Conservation (phyloP, 2,329 filamentous ascomycete species). For the Ophiostoma himal-ulmi region DNA sequence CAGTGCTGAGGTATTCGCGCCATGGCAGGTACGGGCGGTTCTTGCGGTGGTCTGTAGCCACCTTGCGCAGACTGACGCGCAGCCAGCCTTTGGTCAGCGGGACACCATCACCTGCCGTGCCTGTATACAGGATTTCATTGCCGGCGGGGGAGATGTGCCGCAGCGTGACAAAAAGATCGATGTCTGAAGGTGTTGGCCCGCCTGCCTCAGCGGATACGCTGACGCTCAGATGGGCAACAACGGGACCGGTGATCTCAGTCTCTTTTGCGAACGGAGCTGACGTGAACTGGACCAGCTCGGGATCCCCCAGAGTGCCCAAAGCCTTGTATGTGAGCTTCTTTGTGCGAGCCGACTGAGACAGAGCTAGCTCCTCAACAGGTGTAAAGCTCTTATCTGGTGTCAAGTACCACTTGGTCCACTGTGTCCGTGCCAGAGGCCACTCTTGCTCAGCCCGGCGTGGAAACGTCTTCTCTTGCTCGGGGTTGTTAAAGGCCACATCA, state of each 20-base stretch:
- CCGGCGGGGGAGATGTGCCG: constrained; percentile 51
- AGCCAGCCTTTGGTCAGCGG: constrained; percentile 45
- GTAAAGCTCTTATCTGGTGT: constrained; percentile 41
- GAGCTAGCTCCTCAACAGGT: constrained; percentile 19
- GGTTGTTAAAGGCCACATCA: constrained; percentile 60
- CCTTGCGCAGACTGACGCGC: constrained; percentile 45
- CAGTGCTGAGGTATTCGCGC: constrained; percentile 52
- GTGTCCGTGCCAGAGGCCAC: constrained; percentile 62
- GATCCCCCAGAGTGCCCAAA: constrained; percentile 39
- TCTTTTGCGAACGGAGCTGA: constrained; percentile 54
- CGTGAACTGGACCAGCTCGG: constrained; percentile 47
- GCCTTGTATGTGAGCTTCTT: constrained; percentile 27
- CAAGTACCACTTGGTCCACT: constrained; percentile 58
- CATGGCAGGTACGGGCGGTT: constrained; percentile 51
- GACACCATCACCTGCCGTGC: constrained; percentile 58
- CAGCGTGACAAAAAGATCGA: constrained; percentile 59
- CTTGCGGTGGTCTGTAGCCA: constrained; percentile 44
- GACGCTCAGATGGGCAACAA: constrained; percentile 51
- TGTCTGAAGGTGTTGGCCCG: constrained; percentile 40
- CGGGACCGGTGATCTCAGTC: constrained; percentile 64
- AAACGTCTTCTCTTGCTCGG: constrained; percentile 53
- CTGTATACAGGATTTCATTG: constrained; percentile 58
- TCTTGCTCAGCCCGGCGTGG: constrained; percentile 51
- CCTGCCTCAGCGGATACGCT: constrained; percentile 39
- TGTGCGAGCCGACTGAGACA: not conserved